Base-by-base conservation (phyloP, 2,329 filamentous ascomycete genomes). In the Emmonsia crescens region DNA sequence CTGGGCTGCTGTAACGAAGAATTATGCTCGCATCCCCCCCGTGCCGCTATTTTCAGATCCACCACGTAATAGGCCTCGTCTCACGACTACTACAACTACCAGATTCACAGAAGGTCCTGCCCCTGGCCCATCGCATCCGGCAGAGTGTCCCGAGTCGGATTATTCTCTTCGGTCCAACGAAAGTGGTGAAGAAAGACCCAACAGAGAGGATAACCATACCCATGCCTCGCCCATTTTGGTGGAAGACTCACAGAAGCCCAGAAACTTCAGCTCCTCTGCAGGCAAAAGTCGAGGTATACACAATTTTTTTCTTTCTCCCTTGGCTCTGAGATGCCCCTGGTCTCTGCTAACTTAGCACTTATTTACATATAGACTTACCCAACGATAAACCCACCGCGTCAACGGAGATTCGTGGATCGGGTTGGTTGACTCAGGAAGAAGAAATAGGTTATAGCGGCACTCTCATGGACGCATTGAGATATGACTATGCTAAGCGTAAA, bases 1-100 rank as follows among this genome's bases (percentile, higher is more conserved):
- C 56, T 75, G 73, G 71, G 68, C 70, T 10, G 52, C 27, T 14
- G 31, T 40, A 29, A 27, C 63, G 3, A 29, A 46, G n/a, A 16
- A 61, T 2, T 61, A 48, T 29, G 29, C n/a, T 27, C 27, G 36
- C 10, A 5, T 21, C 9, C 57, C 60, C 29, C 62, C 62, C 2
- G 59, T 63, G 10, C 63, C 63, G 5, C 31, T 64, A 21, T 64
- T 62, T 42, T n/a, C 40, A 16, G 49, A 24, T 38, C 5, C n/a
- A 2, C 44, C 5, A 49, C 46, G 46, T 49, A 12, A 29, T 12
- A 24, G 16, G 24, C 10, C 1, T 29, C 9, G 46, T 5, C 12
- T 21, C 9, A 3, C 27, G 5, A 3, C 27, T 44, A 1, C 33
- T 16, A 3, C 27, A 2, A 3, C 27, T 44, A 1, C 16, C 16